These are phyloP conservation scores for Kodamaea plutei DNA, from an alignment of 1,139 yeast species.

Conservation along the genomic window DNA sequence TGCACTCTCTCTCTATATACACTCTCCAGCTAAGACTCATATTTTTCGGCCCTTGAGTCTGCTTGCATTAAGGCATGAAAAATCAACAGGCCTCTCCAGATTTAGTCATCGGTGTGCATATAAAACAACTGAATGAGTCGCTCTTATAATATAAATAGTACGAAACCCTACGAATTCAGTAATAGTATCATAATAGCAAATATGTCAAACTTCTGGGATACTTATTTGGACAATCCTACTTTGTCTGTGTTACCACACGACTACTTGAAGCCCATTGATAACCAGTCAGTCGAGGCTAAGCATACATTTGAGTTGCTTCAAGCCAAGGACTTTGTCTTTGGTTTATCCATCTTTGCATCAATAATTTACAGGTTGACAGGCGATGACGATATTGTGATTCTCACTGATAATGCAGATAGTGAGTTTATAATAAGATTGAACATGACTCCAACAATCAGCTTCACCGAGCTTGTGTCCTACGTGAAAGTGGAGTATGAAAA, in stretches of 20 bases:
- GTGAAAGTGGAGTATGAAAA: slow-evolving; percentile 42
- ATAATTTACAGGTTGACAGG: slow-evolving; percentile 81
- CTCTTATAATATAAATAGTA: no score
- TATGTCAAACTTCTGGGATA: slow-evolving; percentile 54
- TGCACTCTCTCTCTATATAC: neutral
- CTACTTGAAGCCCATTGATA: slow-evolving; percentile 73
- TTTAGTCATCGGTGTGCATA: neutral
- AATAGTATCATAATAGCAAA: no score
- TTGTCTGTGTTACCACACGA: slow-evolving; percentile 86
- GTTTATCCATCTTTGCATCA: slow-evolving; percentile 68
- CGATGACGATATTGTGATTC: slow-evolving; percentile 84
- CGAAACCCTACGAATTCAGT: no score
- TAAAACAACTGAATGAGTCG: no score
- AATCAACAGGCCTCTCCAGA: neutral
- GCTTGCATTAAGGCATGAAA: no score
- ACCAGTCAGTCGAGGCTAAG: slow-evolving; percentile 63
- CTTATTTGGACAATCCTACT: slow-evolving; percentile 73
- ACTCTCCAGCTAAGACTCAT: neutral
- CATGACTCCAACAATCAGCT: slow-evolving; percentile 51
- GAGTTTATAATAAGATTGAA: slow-evolving; percentile 61
- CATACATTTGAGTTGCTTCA: slow-evolving; percentile 32
- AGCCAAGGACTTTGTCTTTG: slow-evolving; percentile 40
- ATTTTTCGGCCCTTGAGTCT: slow-evolving; percentile 1
- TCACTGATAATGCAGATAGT: slow-evolving; percentile 46
- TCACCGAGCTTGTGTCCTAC: slow-evolving; percentile 45